phyloP scores from a whole-genome alignment of 2,329 filamentous ascomycete genomes.

The Ophiostoma piceae region DNA sequence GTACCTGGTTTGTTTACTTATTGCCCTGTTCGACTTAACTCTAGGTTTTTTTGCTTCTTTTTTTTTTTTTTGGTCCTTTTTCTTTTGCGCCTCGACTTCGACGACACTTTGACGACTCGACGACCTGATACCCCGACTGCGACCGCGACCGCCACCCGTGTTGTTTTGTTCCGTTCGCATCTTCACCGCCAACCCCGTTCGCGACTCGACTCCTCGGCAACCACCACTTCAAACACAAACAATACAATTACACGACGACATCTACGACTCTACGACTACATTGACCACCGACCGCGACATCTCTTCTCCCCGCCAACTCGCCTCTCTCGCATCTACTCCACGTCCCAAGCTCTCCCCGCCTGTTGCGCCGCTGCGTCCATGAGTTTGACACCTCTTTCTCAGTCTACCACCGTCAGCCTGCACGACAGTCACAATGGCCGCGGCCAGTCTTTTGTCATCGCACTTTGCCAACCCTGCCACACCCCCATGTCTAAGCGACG shows the following conservation, averaged over 20 bases:
- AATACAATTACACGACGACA: background rate
- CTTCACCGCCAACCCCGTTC: slow-evolving; percentile 2
- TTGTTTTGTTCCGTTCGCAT: background rate
- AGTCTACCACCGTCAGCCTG: slow-evolving; percentile 41
- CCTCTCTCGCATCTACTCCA: background rate
- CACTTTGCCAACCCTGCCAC: slow-evolving; percentile 37
- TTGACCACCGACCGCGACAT: slow-evolving; percentile 24
- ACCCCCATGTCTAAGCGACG: background rate
- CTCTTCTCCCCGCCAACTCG: background rate
- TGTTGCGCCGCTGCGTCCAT: slow-evolving; percentile 43
- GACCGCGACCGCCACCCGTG: background rate
- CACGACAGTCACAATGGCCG: slow-evolving; percentile 50
- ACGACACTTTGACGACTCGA: slow-evolving; percentile 11
- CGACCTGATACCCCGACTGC: background rate
- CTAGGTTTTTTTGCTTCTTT: background rate
- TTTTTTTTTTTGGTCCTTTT: background rate
- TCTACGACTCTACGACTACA: background rate
- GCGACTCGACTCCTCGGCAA: background rate
- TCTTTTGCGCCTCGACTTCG: slow-evolving; percentile 10
- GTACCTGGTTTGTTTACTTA: background rate
- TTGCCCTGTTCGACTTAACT: background rate
- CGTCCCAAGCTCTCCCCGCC: background rate
- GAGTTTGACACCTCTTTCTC: slow-evolving; percentile 43
- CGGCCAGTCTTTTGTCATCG: slow-evolving; percentile 44
- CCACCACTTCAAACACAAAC: background rate